A percentile compares a stretch with the other conserved stretches of the same genome.
These are phyloP conservation scores for Phytophthora kernoviae DNA, from an alignment of 352 stramenopile genomes.

Conservation along the genomic window DNA sequence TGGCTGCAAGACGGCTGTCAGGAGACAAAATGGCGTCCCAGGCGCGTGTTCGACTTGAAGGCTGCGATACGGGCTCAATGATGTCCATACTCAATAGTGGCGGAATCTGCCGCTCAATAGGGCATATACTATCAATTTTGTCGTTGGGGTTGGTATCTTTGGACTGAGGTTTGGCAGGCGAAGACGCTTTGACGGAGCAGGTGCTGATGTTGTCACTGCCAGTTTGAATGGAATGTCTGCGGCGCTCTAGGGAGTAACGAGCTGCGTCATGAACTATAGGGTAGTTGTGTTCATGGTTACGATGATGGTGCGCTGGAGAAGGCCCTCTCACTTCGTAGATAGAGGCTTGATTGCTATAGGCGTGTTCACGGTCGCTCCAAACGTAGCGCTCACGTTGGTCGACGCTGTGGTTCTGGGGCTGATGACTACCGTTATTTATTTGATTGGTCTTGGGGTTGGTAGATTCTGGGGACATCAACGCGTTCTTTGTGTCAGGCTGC, in stretches of 20 bases:
- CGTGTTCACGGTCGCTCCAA: conserved; percentile 15
- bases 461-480: conserved; percentile 4
- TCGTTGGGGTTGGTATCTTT: conserved; percentile 8
- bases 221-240: conserved; percentile 10
- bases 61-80: conserved; percentile 19
- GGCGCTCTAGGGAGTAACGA: conserved; percentile 3
- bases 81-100: conserved; percentile 31
- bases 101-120: conserved; percentile 8
- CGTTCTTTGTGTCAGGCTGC: conserved; percentile 7
- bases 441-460: neutral
- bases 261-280: conserved; percentile 5
- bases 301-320: conserved; percentile 11
- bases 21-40: conserved; percentile 51
- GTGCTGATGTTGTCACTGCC: conserved; percentile 1
- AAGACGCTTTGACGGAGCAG: neutral
- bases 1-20: conserved; percentile 52
- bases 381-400: conserved; percentile 11
- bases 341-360: conserved; percentile 6
- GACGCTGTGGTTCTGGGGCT: conserved; percentile 5
- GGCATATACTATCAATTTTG: neutral
- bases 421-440: conserved; percentile 10
- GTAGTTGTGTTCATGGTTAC: neutral
- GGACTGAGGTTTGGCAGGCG: conserved; percentile 5
- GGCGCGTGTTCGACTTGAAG: conserved; percentile 2
- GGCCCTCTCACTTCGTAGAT: conserved; percentile 9